Base-by-base conservation (phyloP, 257 asterid genomes). In the Lantana camara region DNA sequence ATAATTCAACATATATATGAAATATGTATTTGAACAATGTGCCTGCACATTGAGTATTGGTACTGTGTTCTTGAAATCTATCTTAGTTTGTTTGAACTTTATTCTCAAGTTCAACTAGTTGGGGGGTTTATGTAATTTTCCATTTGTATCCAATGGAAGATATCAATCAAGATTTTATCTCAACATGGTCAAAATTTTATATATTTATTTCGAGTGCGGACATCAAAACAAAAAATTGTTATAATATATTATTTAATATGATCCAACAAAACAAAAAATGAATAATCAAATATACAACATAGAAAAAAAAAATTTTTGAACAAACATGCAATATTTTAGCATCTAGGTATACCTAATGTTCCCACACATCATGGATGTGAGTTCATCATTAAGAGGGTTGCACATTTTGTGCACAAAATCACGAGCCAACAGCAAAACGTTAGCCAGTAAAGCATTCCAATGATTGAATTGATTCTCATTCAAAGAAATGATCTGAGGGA, bases 371-470 rank as follows among this genome's bases (percentile, higher is more conserved):
- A 64, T 54, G 44, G 59, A 52, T 19, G 73, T 17, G 27, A 71
- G 57, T 24, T 71, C 81, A 14, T 67, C 63, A 45, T 61, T 64
- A 4, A 74, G 66, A 62, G 77, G 77, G 52, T 62, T 69, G 30
- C 68, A 63, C 45, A 73, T 19, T 32, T 35, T 78, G 19, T 41
- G 60, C 29, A 62, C n/a, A 46, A 78, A 63, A 42, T 22, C n/a
- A 9, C 32, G 62, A 51, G 53, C 47, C 34, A 66, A 61, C 14
- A 59, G 15, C 62, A 66, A 16, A 34, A 66, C 15, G 14, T 16
- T 27, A 21, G 49, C 8, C 9, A 73, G 17, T 2, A 73, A 7
- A 48, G n/a, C 11, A 12, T 16, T 37, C 60, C 51, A 41, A 4
- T 58, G 21, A 19, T 11, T 50, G 1, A 4, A 4, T 35, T 73